Base-by-base conservation (phyloP, 495 filamentous ascomycete species). In the Collariella sp. region DNA sequence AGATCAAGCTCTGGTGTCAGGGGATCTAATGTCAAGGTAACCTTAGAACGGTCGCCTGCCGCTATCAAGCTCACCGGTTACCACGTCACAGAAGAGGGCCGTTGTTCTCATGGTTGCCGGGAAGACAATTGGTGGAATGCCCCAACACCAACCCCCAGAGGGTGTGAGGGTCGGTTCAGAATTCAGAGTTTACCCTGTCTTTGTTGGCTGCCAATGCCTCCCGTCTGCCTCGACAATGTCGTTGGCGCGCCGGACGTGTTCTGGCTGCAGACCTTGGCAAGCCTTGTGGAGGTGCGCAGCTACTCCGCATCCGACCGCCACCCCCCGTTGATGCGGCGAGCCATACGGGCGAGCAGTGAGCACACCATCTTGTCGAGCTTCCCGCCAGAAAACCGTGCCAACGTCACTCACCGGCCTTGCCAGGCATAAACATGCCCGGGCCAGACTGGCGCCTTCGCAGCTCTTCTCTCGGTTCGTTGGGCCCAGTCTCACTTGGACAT, bases 81-180 rank as follows among this genome's bases (percentile, higher is more conserved):
- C 51, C 50, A 56, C 47, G 52, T 54, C 55, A 46, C 26, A 39
- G 6, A 18, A 35, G 16, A 50, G n/a, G 44, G 46, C 54, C 45
- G 31, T 41, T 39, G 50, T 54, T 29, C 19, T 46, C 26, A 42
- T 16, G 24, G 19, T 34, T 39, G 20, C 40, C 33, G 7, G 16
- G 34, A 35, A 52, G 54, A 49, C 61, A 42, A 67, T 68, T 67
- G 63, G 66, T 55, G 46, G 62, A 48, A 47, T 55, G 57, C 49
- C 26, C 42, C 59, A 55, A 29, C 19, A 18, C 22, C 55, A 24
- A 48, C 47, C 24, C 35, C 55, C 52, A 44, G 55, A 60, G 59
- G 61, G 63, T 64, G 63, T 50, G 56, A 58, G 52, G 24, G 49
- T 23, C 13, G 35, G 41, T 16, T 13, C 54, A 56, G 44, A 61